Base-by-base conservation (phyloP, 176 grass and related monocot genomes). In the Ampelocalamus luodianensis region DNA sequence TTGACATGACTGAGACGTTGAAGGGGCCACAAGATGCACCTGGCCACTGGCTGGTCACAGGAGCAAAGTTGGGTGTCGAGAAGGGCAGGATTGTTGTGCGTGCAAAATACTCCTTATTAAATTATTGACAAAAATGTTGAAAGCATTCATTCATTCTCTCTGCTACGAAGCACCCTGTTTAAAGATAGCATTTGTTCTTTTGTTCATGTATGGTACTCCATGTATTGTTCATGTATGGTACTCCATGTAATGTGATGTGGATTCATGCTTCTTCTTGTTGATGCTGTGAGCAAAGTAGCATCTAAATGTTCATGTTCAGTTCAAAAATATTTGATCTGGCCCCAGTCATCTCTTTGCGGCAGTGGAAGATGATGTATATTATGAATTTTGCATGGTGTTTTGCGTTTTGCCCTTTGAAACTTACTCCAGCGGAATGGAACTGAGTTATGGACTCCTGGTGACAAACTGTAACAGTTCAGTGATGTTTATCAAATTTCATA, bases 61-160 rank as follows among this genome's bases (percentile, higher is more conserved):
- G 97, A 68, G 97, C 93, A 23, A 99, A 99, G 85, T 89, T 99
- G 81, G 97, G 97, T 48, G 91, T 99, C 0, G 97, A 99, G 86
- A 99, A 89, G 74, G 92, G 92, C 60, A 96, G 77, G 86, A 96
- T 99, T 91, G 64, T 96, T 85, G 88, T 94, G 29, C 85, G 97
- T 79, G 92, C 92, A 24, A 99, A 99, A 87, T 99, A 99, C 87
- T 99, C 97, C 59, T 96, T 99, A 74, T 92, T 99, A 74, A 99
- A 96, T 87, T 99, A 99, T 92, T 99, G 79, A 96, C 85, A 84
- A 68, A 77, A 76, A 64, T 92, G 84, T 65, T 89, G 45, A 81
- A 83, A 74, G 68, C 74, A 86, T 92, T 90, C 84, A 81, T 86
- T 95, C 71, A 84, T 88, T 89, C 39, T 88, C 85, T 86, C n/a